Percentiles rank a stretch among this genome's conserved stretches.
Conservation (phyloP, 2,329 filamentous ascomycete species). For the Fusarium oligoseptatum region DNA sequence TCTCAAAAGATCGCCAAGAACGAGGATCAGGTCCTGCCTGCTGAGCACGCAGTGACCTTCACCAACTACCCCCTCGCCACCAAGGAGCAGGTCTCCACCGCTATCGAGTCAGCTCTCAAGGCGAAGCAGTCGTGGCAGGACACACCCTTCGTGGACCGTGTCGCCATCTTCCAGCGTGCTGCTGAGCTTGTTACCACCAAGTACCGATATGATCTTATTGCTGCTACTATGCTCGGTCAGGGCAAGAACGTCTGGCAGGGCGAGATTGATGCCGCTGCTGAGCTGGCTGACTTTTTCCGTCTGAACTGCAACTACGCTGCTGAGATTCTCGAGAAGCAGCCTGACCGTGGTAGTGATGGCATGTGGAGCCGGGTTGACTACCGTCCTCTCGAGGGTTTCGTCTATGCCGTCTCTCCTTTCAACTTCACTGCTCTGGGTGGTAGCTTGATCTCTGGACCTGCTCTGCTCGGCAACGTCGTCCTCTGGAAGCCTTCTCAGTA, state of each 20-base stretch:
- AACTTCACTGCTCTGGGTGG: slow-evolving; percentile 96
- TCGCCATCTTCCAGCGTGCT: slow-evolving; percentile 94
- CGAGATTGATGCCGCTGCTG: slow-evolving; percentile 94
- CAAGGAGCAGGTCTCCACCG: slow-evolving; percentile 55
- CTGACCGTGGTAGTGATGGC: slow-evolving; percentile 47
- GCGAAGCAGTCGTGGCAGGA: slow-evolving; percentile 87
- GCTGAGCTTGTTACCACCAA: slow-evolving; percentile 90
- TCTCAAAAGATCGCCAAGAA: slow-evolving; percentile 45
- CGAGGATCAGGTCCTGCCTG: slow-evolving; percentile 51
- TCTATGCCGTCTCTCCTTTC: slow-evolving; percentile 94
- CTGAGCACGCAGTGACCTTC: slow-evolving; percentile 51
- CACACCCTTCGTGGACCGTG: slow-evolving; percentile 89
- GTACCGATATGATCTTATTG: slow-evolving; percentile 97
- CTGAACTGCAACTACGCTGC: slow-evolving; percentile 93
- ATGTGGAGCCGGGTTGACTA: slow-evolving; percentile 80
- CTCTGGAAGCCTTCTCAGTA: slow-evolving; percentile 94
- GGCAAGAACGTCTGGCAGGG: slow-evolving; percentile 99
- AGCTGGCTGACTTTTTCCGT: slow-evolving; percentile 90
- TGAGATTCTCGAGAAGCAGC: slow-evolving; percentile 54
- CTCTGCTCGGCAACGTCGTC: slow-evolving; percentile 92
- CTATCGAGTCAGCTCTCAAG: slow-evolving; percentile 85
- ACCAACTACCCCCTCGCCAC: slow-evolving; percentile 53
- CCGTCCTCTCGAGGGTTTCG: slow-evolving; percentile 92
- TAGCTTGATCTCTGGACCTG: slow-evolving; percentile 85
- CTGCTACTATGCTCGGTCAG: slow-evolving; percentile 93